Percentiles rank a stretch among this genome's conserved stretches.
Evolutionary conservation across 192 early-diverging fungal genomes (phyloP).

Genomic region (Dimargaris cristalligena): DNA sequence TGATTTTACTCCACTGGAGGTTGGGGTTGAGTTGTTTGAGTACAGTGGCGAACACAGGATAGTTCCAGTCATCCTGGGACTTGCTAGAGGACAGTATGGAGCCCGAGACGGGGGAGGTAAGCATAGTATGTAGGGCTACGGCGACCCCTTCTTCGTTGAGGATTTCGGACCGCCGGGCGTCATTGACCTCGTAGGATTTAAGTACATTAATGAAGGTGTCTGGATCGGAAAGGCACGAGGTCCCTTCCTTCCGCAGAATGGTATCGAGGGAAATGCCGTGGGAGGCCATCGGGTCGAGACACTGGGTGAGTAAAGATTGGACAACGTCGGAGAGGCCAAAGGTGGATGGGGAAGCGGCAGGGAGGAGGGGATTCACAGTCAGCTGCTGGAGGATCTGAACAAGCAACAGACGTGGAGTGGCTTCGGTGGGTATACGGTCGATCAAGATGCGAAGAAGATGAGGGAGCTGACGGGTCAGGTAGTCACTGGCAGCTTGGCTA

Average conservation of each 20-base stretch:
- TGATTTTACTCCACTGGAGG: neutral
- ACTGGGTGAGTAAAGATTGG: neutral
- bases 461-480: neutral
- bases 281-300: too few relatives aligned
- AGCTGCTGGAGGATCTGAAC: neutral
- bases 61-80: conserved; percentile 7
- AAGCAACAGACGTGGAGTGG: neutral
- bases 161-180: neutral
- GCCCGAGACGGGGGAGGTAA: neutral
- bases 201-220: conserved; percentile 2
- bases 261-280: neutral
- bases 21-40: neutral
- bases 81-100: conserved; percentile 6
- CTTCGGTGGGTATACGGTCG: neutral
- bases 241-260: conserved; percentile 5
- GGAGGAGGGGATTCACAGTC: too few relatives aligned
- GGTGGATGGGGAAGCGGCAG: neutral
- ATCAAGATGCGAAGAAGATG: neutral
- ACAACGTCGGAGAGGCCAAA: neutral
- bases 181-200: neutral
- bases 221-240: neutral
- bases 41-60: neutral
- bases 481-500: neutral
- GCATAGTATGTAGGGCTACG: conserved; percentile 3
- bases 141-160: neutral